Evolutionary conservation across 2,329 filamentous ascomycete genomes (phyloP), one percentile per base, ranked within the genome.

Genomic region (Orbilia blumenaviensis): DNA sequence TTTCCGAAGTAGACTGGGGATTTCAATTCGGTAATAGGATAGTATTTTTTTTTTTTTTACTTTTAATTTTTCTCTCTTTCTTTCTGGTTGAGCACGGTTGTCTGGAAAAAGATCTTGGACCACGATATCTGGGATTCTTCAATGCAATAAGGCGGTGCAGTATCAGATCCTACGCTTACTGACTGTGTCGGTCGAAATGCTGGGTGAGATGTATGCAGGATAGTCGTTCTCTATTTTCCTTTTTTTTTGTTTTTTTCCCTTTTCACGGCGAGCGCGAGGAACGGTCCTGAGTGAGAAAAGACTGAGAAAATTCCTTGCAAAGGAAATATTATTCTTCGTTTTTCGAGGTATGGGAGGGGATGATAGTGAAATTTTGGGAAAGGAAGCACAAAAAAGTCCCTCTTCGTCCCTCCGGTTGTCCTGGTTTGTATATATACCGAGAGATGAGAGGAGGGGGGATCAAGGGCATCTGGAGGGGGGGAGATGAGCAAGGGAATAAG

Each of bases 1-100:
- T 74, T 74, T 74, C 69, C 69, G 69, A 74, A 38, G 69, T 29
- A 16, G 54, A 34, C 36, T 74, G 69, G 69, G 69, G 69, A 67
- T 44, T 67, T 64, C 42, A 50, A 52, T 64, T 36, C 23, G 60
- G 42, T 34, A 48, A 23, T 16, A 36, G 27, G 27, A 48, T 36
- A 25, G 29, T 21, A 36, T 44, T 18, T 21, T 18, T 42, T 42
- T 41, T 16, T 41, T 34, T 10, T 34, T 34, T 34, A 5, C 18
- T 34, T 10, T 34, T 34, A 5, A 5, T 34, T 34, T 10, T 34
- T 34, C 10, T 10, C 29, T 10, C 10, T 10, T 41, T 41, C 4
- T 41, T 41, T 41, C 25, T 48, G 38, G 25, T 23, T 66, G 61
- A 21, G 41, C 27, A 48, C 58, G 62, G 41, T 48, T 66, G 61